A percentile compares a stretch with the other conserved stretches of the same genome.
Evolutionary conservation across 2,329 filamentous ascomycete species (phyloP).

Genomic region (Aspergillus felis): DNA sequence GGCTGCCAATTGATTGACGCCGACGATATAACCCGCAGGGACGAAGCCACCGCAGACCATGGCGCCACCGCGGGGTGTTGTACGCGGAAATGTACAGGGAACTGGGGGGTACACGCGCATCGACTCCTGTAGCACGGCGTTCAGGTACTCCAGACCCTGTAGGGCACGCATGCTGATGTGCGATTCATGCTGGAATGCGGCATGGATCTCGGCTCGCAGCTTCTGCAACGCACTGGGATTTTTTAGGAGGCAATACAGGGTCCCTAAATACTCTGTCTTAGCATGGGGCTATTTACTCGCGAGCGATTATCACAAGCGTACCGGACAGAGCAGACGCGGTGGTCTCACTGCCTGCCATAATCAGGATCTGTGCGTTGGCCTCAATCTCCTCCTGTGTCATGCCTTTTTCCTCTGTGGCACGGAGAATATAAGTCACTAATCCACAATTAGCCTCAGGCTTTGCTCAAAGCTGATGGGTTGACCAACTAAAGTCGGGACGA

Average conservation of each 20-base stretch:
- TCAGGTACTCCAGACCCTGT: conserved; percentile 32
- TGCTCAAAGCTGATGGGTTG: neutral
- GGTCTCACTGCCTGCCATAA: conserved; percentile 44
- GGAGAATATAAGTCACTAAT: neutral
- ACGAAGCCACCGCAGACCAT: neutral
- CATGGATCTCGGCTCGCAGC: conserved; percentile 13
- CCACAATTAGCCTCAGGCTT: neutral
- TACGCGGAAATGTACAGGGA: conserved; percentile 19
- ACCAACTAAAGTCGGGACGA: neutral
- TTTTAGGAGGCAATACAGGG: conserved; percentile 37
- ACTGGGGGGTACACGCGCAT: conserved; percentile 39
- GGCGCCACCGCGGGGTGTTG: conserved; percentile 13
- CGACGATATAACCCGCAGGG: neutral
- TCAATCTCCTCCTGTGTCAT: neutral
- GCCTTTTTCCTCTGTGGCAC: neutral
- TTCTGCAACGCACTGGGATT: conserved; percentile 20
- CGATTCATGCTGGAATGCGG: conserved; percentile 25
- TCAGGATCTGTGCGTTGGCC: conserved; percentile 15
- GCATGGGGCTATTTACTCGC: neutral
- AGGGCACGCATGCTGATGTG: conserved; percentile 35
- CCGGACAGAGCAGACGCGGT: conserved; percentile 43
- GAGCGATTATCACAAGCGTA: neutral
- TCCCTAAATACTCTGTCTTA: neutral
- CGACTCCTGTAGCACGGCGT: conserved; percentile 38
- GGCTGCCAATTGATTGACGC: neutral